Evolutionary conservation across 2,329 filamentous ascomycete genomes (phyloP).

Genomic region (Escovopsis sp.): DNA sequence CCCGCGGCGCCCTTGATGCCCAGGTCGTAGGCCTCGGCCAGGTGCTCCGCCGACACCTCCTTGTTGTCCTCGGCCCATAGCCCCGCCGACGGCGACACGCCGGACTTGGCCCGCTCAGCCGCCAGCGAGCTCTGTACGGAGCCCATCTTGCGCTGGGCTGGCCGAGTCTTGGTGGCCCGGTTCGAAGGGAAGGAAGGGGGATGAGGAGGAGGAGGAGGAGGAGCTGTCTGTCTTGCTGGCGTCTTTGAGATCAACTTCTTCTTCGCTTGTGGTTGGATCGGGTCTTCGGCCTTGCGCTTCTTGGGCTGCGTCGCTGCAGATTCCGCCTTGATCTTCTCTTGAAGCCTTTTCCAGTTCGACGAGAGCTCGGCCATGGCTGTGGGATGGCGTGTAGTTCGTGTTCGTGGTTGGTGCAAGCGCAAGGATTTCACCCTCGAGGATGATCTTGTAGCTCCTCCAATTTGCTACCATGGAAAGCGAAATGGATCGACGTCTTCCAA

Average conservation of each 20-base stretch:
- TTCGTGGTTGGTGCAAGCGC: too few species aligned
- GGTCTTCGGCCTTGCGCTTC: slow-evolving; percentile 27
- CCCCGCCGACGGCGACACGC: slow-evolving; percentile 38
- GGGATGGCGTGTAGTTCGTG: too few species aligned
- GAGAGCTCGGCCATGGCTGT: slow-evolving; percentile 33
- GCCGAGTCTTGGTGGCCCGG: not conserved
- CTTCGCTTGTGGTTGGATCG: slow-evolving; percentile 16
- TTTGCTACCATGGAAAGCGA: too few species aligned
- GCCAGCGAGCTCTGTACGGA: slow-evolving; percentile 35
- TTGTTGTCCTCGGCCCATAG: slow-evolving; percentile 49
- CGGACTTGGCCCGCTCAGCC: slow-evolving; percentile 22
- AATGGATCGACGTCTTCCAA: not conserved
- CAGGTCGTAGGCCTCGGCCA: slow-evolving; percentile 48
- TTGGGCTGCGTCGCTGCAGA: slow-evolving; percentile 20
- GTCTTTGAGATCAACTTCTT: slow-evolving; percentile 12
- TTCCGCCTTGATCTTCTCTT: slow-evolving; percentile 42
- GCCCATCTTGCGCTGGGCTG: slow-evolving; percentile 34
- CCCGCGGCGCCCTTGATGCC: slow-evolving; percentile 30
- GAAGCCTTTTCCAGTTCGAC: slow-evolving; percentile 68
- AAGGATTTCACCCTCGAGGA: too few species aligned
- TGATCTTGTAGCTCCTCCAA: too few species aligned
- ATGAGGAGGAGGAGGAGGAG: too few species aligned
- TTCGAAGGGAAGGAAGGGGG: too few species aligned
- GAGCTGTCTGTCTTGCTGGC: slow-evolving; percentile 1
- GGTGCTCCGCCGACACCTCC: slow-evolving; percentile 42